Evolutionary conservation across 495 filamentous ascomycete genomes (phyloP).

Genomic region (Massariosphaeria phaeospora): DNA sequence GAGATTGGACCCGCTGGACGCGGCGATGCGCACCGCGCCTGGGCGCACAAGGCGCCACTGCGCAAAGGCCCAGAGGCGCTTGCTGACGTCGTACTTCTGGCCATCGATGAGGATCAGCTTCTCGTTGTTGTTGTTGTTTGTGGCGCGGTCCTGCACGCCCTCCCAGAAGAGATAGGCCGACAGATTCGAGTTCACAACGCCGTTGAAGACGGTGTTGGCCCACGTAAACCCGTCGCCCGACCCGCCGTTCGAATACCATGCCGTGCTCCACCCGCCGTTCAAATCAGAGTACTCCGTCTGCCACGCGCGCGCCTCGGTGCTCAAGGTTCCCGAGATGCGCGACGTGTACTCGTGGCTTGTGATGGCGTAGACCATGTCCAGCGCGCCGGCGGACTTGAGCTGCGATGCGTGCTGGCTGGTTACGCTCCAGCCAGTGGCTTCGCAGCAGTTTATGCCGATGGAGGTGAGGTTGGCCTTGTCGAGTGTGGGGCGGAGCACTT

Average conservation of each 20-base stretch:
- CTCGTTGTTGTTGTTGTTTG: constrained; percentile 39
- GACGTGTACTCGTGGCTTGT: constrained; percentile 25
- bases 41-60: constrained; percentile 27
- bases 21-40: constrained; percentile 38
- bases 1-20: constrained; percentile 18
- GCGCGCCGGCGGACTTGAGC: constrained; percentile 11
- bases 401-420: constrained; percentile 13
- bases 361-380: constrained; percentile 21
- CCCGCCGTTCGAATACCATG: constrained; percentile 24
- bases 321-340: constrained; percentile 10
- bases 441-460: constrained; percentile 32
- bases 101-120: constrained; percentile 26
- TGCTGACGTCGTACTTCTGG: constrained; percentile 14
- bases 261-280: constrained; percentile 28
- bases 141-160: constrained; percentile 43
- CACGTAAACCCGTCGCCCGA: constrained; percentile 29
- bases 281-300: constrained; percentile 37
- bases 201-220: constrained; percentile 31
- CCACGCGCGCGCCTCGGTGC: constrained; percentile 16
- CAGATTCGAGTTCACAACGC: constrained; percentile 26
- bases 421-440: constrained; percentile 28
- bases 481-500: constrained; percentile 24
- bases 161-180: constrained; percentile 29
- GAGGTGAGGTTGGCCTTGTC: constrained; percentile 10
- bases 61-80: constrained; percentile 31